phyloP scores from a whole-genome alignment of 2,329 filamentous ascomycete genomes.

The Fusarium xylarioides region DNA sequence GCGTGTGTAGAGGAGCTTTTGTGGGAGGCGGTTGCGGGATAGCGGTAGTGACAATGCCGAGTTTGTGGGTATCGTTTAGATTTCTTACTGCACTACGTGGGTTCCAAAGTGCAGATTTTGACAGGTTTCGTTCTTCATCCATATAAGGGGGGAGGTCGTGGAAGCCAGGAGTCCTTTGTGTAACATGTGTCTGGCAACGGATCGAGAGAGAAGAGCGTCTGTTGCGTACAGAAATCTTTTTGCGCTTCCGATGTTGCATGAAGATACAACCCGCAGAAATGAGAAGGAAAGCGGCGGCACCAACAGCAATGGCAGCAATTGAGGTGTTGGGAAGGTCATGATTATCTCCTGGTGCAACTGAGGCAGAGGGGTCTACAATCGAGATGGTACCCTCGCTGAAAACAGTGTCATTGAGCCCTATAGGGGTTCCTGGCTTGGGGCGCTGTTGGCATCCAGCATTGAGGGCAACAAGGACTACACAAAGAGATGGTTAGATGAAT shows the following conservation, averaged over 20 bases:
- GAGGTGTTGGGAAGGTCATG: constrained; percentile 48
- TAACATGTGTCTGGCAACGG: constrained; percentile 56
- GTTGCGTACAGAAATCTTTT: constrained; percentile 42
- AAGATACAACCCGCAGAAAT: constrained; percentile 52
- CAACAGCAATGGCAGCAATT: constrained; percentile 57
- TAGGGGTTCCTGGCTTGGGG: constrained; percentile 48
- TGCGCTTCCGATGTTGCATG: constrained; percentile 57
- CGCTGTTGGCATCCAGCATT: constrained; percentile 61
- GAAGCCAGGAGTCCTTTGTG: constrained; percentile 36
- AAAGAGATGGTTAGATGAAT: not conserved
- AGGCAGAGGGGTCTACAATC: constrained; percentile 47
- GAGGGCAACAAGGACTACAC: constrained; percentile 59
- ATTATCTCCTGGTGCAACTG: constrained; percentile 5
- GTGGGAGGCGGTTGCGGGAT: constrained; percentile 33
- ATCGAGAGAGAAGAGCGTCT: constrained; percentile 58
- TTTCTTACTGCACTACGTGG: constrained; percentile 4
- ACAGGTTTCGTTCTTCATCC: constrained; percentile 33
- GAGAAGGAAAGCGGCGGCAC: constrained; percentile 50
- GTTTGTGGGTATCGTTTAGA: constrained; percentile 7
- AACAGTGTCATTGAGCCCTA: constrained; percentile 57
- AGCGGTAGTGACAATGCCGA: constrained; percentile 31
- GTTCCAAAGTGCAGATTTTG: constrained; percentile 18
- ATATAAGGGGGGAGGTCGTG: constrained; percentile 19
- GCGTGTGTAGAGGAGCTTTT: constrained; percentile 16
- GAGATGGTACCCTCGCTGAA: constrained; percentile 50